Conservation (phyloP, 2,329 filamentous ascomycete species). For the Stromatinia cepivora region DNA sequence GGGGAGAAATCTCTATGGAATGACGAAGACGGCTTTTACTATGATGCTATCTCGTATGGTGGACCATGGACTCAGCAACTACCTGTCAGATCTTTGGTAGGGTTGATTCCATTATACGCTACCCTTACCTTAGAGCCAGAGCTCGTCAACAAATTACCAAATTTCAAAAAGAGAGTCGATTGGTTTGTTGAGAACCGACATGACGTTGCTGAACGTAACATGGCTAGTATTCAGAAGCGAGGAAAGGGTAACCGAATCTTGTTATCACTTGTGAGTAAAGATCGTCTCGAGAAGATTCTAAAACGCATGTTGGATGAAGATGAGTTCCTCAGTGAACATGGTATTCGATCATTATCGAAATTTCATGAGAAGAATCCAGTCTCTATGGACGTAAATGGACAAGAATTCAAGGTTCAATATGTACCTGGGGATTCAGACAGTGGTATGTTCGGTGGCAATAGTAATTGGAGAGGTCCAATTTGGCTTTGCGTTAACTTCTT, state of each 20-base stretch:
- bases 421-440: constrained; percentile 96
- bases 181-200: constrained; percentile 91
- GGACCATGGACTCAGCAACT: constrained; percentile 92
- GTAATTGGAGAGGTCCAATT: constrained; percentile 94
- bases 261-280: constrained; percentile 87
- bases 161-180: constrained; percentile 88
- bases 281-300: constrained; percentile 85
- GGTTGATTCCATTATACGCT: constrained; percentile 89
- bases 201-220: constrained; percentile 88
- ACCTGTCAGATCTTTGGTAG: constrained; percentile 87
- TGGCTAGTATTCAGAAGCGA: constrained; percentile 86
- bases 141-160: constrained; percentile 85
- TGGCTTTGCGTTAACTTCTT: constrained; percentile 97
- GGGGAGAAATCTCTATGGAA: constrained; percentile 91
- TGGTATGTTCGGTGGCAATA: constrained; percentile 93
- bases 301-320: constrained; percentile 90
- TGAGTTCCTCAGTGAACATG: constrained; percentile 87
- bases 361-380: constrained; percentile 87
- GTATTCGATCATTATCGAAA: constrained; percentile 89
- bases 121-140: constrained; percentile 92
- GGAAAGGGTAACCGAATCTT: constrained; percentile 88
- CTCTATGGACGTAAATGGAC: constrained; percentile 93
- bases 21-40: constrained; percentile 95
- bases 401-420: constrained; percentile 84
- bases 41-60: constrained; percentile 95